Base-by-base conservation (phyloP, 192 early-diverging fungal genomes). In the Podila epigama region DNA sequence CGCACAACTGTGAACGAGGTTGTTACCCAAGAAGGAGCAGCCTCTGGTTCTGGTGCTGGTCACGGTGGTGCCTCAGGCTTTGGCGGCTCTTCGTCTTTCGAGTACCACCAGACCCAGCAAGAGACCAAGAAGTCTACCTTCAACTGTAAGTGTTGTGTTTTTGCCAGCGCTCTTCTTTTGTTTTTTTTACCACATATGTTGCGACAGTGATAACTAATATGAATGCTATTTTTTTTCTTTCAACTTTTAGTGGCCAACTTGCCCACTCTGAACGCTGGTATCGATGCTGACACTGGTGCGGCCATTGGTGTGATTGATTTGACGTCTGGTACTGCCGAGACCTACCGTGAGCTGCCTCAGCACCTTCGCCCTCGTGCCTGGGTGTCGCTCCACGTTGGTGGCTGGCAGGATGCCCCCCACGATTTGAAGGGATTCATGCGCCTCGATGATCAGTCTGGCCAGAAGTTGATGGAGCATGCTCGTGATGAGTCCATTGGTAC, bases 401-500 rank as follows among this genome's bases (percentile, higher is more conserved):
- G 73, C 34, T 77, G 73, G 73, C 65, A 68, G 39, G 33, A 77
- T 37, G 59, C 73, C 37, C 73, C 73, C 50, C 73, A 64, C 41
- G 73, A 77, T 35, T 33, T 77, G 15, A 12, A 68, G 25, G 73
- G 73, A 52, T 77, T 77, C 61, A 62, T 77, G 59, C 73, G 73
- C 32, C 66, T 77, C 2, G 73, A 77, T n/a, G 73, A 77, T 39
- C 71, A 75, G 66, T 77, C 73, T 32, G 73, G 73, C 35, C 73
- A 77, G 56, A 58, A 35, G 9, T n/a, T 77, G 73, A 77, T 77
- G 73, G 73, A 77, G 50, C 20, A 62, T 34, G 73, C 73, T 20
- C 73, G 73, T 37, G 65, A 63, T 29, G 73, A 44, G 5, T 40
- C 73, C 28, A n/a, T 52, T 22, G 73, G 66, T 15, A 77, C 68